Evolutionary conservation across 306 rosid genomes (phyloP), one percentile per base, ranked within the genome.

Genomic region (Pueraria montana): DNA sequence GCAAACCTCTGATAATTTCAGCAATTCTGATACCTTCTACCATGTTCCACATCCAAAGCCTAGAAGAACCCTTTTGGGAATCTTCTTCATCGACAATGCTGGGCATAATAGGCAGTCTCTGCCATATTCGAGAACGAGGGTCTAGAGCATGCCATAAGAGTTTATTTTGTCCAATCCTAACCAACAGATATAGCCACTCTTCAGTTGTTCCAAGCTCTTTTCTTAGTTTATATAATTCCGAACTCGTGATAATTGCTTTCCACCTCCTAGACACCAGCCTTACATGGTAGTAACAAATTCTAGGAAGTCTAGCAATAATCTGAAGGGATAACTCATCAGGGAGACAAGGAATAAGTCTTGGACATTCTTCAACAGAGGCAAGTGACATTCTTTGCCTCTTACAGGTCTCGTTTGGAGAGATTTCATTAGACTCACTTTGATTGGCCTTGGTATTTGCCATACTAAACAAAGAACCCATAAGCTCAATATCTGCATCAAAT

Each of bases 271-370:
- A 92, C 64, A 94, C 98, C 88, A 84, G 53, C 78, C 87, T 88
- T 61, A 89, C 53, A 59, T 80, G 77, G 27, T 82, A 74, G 86
- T 94, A 88, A 85, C 61, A 87, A 76, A 89, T 81, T 76, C 95
- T 87, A 58, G 97, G 97, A 79, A 92, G 78, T 72, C 98, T 89
- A 24, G 98, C 97, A 14, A 94, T 84, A 82, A 94, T 92, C 86
- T 90, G 98, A 62, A 92, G 49, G 18, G 98, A 94, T 45, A 94
- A 48, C 89, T 94, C 98, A 82, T 94, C 97, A 46, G 97, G 98
- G 81, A 94, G 94, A 79, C 77, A 77, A 40, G 95, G 96, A 84
- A 94, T 92, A 36, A 94, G 77, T 67, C 92, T 90, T 46, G 88
- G 83, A 79, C 83, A 88, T 84, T 89, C 92, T 80, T 88, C 97